Evolutionary conservation across 164 flowering plant genomes (phyloP), one percentile per base, ranked within the genome.

Genomic region (Piper betle): DNA sequence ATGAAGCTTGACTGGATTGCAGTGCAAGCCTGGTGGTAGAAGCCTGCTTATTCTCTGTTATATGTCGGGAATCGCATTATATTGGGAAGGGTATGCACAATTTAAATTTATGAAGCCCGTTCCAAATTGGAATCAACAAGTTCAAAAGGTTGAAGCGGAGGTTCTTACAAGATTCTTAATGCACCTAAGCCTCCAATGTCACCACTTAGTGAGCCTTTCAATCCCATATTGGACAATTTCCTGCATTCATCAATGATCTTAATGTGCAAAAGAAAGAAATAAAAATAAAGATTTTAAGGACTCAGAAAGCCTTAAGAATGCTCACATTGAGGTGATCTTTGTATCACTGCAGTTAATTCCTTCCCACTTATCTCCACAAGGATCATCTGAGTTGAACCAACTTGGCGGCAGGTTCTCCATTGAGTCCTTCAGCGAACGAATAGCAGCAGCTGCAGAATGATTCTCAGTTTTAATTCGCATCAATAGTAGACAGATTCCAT

Each of bases 331-430:
- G 20, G 84, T 81, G 48, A 93, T 83, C 68, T 92, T 81, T 15
- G 88, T 76, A 69, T 61, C 66, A 61, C 57, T 77, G 79, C 98
- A 93, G 59, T 76, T 66, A 58, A 93, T 82, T 65, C 98, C 98
- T 40, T 87, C 97, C 98, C 97, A 89, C 3, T 68, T 69, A 12
- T 39, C 53, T 33, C 76, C 86, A 66, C 98, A 89, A 37, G 98
- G 96, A 72, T 89, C 98, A 57, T 68, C 65, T 2, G 93, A 80
- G 6, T 60, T 63, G 4, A 52, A 61, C 98, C 98, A 89, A 66
- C 81, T 86, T 16, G 96, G 96, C 10, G 98, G 98, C 40, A 79
- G 75, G 64, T 81, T 80, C 63, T 78, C 50, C 96, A 93, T 85
- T 33, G 64, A 55, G 43, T 68, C 69, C 72, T 74, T 82, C 64